Evolutionary conservation across 805 yeast species (phyloP), one percentile per base, ranked within the genome.

Genomic region (Yamadazyma tumulicola): DNA sequence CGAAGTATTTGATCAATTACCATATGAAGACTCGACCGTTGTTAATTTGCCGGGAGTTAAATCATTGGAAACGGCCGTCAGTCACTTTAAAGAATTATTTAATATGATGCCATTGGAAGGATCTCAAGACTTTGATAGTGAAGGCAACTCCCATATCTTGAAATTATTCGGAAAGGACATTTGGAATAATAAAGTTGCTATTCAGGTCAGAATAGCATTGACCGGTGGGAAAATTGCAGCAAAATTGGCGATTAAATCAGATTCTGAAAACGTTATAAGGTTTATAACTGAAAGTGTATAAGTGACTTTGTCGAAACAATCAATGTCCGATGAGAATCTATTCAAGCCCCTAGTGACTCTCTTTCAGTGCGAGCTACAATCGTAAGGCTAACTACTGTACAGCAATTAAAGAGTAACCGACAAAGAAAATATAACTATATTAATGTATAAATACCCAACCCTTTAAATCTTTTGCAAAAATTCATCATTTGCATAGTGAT

Each of bases 121-220:
- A 26, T 68, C 83, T 3, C 93, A 84, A 43, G 57, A 61, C 36
- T 85, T 85, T 15, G 72, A 77, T 24, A 59, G 64, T 35, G 82
- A 76, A 43, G 58, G 78, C 16, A 66, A 71, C 50, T 71, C 76
- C 29, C 97, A 89, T 56, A 68, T 76, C 9, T 70, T 93, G 64
- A 88, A 87, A 64, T 65, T 88, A 50, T 85, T 73, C 52, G 97
- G 96, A 54, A 84, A 83, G 64, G 78, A 85, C 48, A 62, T 77
- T 20, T 74, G 75, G 59, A 69, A 75, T 22, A 75, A 79, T 11
- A 77, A 75, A 51, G 69, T 79, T 51, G 79, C 75, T 14, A 64
- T 64, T 10, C 51, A 60, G 43, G 57, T 73, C 29, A 66, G 75
- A 50, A 58, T 75, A 49, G 81, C 79, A 4, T 51, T 59, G 19